Conservation (phyloP, 257 asterid species). For the Misopates orontium region DNA sequence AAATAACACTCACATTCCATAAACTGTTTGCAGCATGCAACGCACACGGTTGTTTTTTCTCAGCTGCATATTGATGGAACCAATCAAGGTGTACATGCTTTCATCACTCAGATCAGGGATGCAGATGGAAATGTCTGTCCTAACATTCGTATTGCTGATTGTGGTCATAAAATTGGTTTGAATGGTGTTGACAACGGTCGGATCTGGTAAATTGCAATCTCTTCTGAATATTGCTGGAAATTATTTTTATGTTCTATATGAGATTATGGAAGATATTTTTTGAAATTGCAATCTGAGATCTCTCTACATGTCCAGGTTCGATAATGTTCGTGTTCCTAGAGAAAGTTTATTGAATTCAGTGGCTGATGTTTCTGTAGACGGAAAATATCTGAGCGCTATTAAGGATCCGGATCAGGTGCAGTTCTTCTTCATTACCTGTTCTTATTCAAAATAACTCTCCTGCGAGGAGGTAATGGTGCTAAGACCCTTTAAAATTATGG, state of each 20-base stretch:
- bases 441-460: slow-evolving; percentile 21
- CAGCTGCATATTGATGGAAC: too few species aligned
- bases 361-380: slow-evolving; percentile 87
- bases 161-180: slow-evolving; percentile 90
- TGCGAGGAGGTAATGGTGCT: not conserved
- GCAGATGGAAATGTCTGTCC: too few species aligned
- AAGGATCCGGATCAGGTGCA: slow-evolving; percentile 86
- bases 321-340: too few species aligned
- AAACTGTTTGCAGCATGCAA: slow-evolving; percentile 81
- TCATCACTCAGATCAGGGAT: too few species aligned
- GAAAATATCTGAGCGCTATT: slow-evolving; percentile 75
- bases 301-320: slow-evolving; percentile 63
- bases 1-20: slow-evolving; percentile 19
- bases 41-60: too few species aligned
- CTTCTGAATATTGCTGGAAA: slow-evolving; percentile 20
- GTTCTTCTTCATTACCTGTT: slow-evolving; percentile 6
- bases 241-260: slow-evolving; percentile 3
- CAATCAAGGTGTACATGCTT: too few species aligned
- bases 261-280: not conserved
- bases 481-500: too few species aligned
- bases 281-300: slow-evolving; percentile 10
- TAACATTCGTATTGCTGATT: too few species aligned
- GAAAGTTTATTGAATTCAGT: slow-evolving; percentile 87
- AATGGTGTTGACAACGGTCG: slow-evolving; percentile 98
- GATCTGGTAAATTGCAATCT: slow-evolving; percentile 53